Evolutionary conservation across 1,284 basidiomycete species (phyloP), one percentile per base, ranked within the genome.

Genomic region (Cutaneotrichosporon daszewskae): DNA sequence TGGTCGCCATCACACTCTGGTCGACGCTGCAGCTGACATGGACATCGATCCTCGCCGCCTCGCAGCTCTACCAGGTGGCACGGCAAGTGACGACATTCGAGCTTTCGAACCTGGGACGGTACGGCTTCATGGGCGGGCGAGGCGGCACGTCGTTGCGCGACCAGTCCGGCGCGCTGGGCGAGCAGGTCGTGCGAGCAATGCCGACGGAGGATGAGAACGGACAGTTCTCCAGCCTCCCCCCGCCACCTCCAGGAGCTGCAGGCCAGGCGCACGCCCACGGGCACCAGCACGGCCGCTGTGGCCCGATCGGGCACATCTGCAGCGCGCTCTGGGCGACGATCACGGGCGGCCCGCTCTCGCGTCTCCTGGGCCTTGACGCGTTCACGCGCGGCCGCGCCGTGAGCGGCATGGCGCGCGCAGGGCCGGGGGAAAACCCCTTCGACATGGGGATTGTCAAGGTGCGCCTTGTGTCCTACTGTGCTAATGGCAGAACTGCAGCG

Each of bases 41-140:
- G 94, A 97, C 94, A 0, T 70, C 80, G 32, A 78, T 98, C 43
- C 82, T 99, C 34, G 80, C 94, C 38, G 77, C 76, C 27, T 83
- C 83, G 6, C 95, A 98, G 60, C 75, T 84, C 29, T 95, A 87
- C 85, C 94, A 97, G 71, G 80, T 97, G 41, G 79, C 83, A 9
- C 79, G 85, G 16, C 94, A 98, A 64, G 88, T 98, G 81, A 99
- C 94, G 1, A 96, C 94, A 0, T 79, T 95, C 45, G 94, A 99
- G 65, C 87, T 97, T 5, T 85, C 83, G 47, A 98, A 98, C 64
- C 80, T 97, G 3, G 90, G 92, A 1, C 78, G 94, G 37, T 96
- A 85, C 61, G 94, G 95, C 3, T 97, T 83, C 74, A 96, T 98
- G 90, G 95, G 94, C 36, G 91, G 91, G 0, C 82, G 87, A 23